Percentiles rank a stretch among this genome's conserved stretches.
These are phyloP conservation scores for Angomonas deanei DNA, from an alignment of 208 protist genomes.

Conservation along the genomic window DNA sequence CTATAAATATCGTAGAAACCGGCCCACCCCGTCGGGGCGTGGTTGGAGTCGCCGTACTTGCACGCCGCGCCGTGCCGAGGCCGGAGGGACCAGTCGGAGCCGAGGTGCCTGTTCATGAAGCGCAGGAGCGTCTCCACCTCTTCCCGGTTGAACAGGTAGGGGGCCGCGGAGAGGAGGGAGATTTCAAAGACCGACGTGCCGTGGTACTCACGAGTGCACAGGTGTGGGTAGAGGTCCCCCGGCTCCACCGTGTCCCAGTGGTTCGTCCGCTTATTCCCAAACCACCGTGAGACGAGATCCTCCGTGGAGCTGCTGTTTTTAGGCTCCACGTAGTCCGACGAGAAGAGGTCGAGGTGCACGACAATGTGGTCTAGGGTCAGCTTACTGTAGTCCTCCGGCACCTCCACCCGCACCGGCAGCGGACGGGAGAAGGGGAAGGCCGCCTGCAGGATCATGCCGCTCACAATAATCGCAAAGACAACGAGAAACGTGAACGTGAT, in stretches of 20 bases:
- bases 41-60: slow-evolving; percentile 33
- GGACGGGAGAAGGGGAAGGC: slow-evolving; percentile 65
- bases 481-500: slow-evolving; percentile 43
- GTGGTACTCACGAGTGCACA: slow-evolving; percentile 61
- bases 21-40: slow-evolving; percentile 45
- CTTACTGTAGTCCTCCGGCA: slow-evolving; percentile 27
- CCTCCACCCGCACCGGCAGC: slow-evolving; percentile 50
- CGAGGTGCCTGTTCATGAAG: slow-evolving; percentile 62
- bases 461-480: slow-evolving; percentile 38
- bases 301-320: not conserved
- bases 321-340: slow-evolving; percentile 8
- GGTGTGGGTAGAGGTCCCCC: slow-evolving; percentile 69
- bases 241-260: slow-evolving; percentile 31
- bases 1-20: slow-evolving; percentile 78
- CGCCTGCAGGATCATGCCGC: slow-evolving; percentile 62
- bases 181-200: slow-evolving; percentile 63
- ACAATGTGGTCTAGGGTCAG: slow-evolving; percentile 79
- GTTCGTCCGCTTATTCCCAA: slow-evolving; percentile 17
- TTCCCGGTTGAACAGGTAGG: slow-evolving; percentile 58
- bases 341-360: slow-evolving; percentile 64
- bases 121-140: slow-evolving; percentile 49
- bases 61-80: slow-evolving; percentile 43
- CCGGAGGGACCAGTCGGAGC: slow-evolving; percentile 57
- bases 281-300: not conserved
- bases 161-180: slow-evolving; percentile 48